These are phyloP conservation scores for Cajanus cajan DNA, from an alignment of 306 rosid species.

Conservation along the genomic window DNA sequence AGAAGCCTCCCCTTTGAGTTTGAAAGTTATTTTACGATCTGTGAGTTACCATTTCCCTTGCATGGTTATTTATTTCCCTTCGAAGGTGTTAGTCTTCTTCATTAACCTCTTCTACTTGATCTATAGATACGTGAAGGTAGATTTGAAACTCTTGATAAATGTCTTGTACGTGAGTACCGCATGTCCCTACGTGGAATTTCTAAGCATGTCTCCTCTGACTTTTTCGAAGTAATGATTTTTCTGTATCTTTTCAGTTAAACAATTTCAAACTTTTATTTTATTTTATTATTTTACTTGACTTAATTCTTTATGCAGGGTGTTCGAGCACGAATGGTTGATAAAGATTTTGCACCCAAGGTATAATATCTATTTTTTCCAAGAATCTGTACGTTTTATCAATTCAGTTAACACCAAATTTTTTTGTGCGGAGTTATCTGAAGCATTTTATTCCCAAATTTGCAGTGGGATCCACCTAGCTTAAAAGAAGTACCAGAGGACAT, in stretches of 20 bases:
- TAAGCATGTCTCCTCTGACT: constrained; percentile 63
- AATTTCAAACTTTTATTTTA: neutral
- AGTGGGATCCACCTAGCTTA: constrained; percentile 88
- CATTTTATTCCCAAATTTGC: constrained; percentile 36
- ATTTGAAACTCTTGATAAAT: constrained; percentile 80
- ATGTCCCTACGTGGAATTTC: constrained; percentile 60
- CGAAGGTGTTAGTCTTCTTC: neutral
- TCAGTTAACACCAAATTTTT: neutral
- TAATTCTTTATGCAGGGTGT: constrained; percentile 57
- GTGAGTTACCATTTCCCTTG: constrained; percentile 53
- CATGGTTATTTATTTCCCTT: constrained; percentile 13
- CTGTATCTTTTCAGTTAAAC: neutral
- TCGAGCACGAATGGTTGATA: constrained; percentile 82
- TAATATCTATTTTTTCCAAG: constrained; percentile 33
- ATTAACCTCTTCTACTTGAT: constrained; percentile 33
- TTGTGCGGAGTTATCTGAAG: neutral
- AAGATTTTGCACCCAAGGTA: constrained; percentile 95
- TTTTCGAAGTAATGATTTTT: constrained; percentile 64
- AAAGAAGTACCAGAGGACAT: constrained; percentile 76
- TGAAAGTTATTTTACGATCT: constrained; percentile 79
- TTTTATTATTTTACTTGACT: constrained; percentile 10
- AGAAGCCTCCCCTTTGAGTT: constrained; percentile 91
- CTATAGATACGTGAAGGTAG: constrained; percentile 96
- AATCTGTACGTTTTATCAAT: neutral
- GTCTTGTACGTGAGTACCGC: constrained; percentile 86